Evolutionary conservation across 345 rosid genomes (phyloP).

Genomic region (Litchi chinensis): DNA sequence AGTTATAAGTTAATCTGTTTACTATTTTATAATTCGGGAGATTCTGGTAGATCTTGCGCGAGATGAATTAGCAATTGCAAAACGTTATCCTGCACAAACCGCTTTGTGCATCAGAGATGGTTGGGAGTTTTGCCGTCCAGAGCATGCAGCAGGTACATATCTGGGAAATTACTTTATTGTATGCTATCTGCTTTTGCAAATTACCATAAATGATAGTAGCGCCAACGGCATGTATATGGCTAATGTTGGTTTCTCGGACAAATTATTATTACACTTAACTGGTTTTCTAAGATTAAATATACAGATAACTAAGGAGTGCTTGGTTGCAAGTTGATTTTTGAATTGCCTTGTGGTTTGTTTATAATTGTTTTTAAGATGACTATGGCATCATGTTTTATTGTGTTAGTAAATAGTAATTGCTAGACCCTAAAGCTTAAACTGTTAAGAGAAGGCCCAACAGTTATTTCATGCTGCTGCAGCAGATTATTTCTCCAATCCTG

Average conservation of each 20-base stretch:
- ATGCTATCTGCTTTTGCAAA: background rate
- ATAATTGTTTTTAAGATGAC: background rate
- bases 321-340: background rate
- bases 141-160: constrained; percentile 74
- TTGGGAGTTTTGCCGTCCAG: constrained; percentile 93
- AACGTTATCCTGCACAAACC: constrained; percentile 82
- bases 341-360: background rate
- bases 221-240: background rate
- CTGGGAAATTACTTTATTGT: constrained; percentile 15
- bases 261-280: background rate
- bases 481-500: too few species aligned
- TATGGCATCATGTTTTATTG: background rate
- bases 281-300: background rate
- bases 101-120: constrained; percentile 94
- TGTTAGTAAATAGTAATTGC: background rate
- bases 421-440: background rate
- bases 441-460: background rate
- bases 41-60: constrained; percentile 75
- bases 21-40: constrained; percentile 16
- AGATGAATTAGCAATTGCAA: constrained; percentile 79
- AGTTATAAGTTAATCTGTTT: constrained; percentile 6
- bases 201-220: too few species aligned
- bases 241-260: background rate
- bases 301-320: background rate
- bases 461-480: too few species aligned